Percentiles rank a stretch among this genome's conserved stretches.
Conservation (phyloP, 345 rosid species). For the Acer campestre region DNA sequence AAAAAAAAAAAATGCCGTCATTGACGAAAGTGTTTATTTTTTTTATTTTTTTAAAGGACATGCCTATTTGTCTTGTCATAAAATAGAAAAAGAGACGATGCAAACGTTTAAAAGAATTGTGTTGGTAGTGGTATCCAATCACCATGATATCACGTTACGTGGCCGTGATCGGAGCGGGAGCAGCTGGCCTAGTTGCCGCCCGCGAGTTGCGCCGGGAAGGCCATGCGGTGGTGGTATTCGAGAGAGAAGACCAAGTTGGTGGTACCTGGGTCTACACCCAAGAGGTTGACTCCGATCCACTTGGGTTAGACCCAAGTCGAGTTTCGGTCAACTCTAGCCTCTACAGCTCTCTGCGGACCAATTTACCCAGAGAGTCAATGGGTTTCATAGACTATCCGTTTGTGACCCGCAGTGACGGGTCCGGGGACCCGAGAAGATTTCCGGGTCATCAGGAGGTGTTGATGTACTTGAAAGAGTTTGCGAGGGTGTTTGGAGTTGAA, state of each 20-base stretch:
- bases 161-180: conserved; percentile 31
- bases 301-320: conserved; percentile 30
- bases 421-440: conserved; percentile 23
- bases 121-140: neutral
- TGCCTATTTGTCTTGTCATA: too few relatives aligned
- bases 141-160: neutral
- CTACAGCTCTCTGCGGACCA: conserved; percentile 28
- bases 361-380: conserved; percentile 31
- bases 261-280: conserved; percentile 3
- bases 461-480: conserved; percentile 61
- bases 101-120: too few relatives aligned
- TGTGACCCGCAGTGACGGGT: neutral
- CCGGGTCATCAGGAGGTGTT: conserved; percentile 67
- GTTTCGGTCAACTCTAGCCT: conserved; percentile 22
- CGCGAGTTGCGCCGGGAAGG: conserved; percentile 40
- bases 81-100: too few relatives aligned
- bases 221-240: conserved; percentile 31
- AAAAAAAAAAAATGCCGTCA: too few relatives aligned
- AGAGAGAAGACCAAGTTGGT: conserved; percentile 8
- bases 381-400: conserved; percentile 33
- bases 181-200: conserved; percentile 28
- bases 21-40: too few relatives aligned
- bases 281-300: conserved; percentile 25
- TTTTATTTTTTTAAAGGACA: too few relatives aligned
- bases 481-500: conserved; percentile 57